phyloP scores from a whole-genome alignment of 1,139 yeast genomes.

The Protomyces gravidus region DNA sequence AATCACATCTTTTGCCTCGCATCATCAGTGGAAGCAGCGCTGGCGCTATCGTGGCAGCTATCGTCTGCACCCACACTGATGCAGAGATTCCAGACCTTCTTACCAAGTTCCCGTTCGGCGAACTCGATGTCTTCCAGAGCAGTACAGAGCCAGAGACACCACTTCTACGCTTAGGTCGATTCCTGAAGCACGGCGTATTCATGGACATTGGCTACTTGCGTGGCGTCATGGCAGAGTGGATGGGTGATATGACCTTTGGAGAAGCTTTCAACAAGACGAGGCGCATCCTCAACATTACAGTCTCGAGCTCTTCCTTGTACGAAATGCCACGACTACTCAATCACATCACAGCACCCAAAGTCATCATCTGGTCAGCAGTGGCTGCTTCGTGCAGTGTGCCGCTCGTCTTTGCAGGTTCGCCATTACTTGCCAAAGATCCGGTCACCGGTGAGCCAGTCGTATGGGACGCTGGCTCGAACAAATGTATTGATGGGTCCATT shows the following conservation, averaged over 20 bases:
- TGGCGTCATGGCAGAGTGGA: conserved; percentile 65
- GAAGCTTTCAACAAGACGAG: conserved; percentile 87
- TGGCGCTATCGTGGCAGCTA: conserved; percentile 90
- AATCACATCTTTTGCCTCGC: conserved; percentile 70
- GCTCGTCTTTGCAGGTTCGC: conserved; percentile 79
- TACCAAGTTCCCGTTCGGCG: conserved; percentile 42
- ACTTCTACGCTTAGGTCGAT: conserved; percentile 54
- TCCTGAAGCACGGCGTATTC: conserved; percentile 78
- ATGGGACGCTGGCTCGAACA: conserved; percentile 80
- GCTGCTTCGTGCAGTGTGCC: conserved; percentile 96
- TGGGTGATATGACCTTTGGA: conserved; percentile 92
- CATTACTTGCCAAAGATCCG: conserved; percentile 77
- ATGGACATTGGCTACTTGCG: conserved; percentile 72
- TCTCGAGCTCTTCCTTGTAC: conserved; percentile 62
- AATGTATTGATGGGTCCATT: conserved; percentile 93
- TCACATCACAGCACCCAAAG: conserved; percentile 92
- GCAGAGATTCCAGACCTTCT: conserved; percentile 63
- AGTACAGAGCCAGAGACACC: conserved; percentile 43
- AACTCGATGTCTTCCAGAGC: conserved; percentile 63
- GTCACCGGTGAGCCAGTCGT: conserved; percentile 60
- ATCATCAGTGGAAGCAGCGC: conserved; percentile 95
- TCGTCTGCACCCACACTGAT: conserved; percentile 73
- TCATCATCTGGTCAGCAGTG: conserved; percentile 88
- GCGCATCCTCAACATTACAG: conserved; percentile 77
- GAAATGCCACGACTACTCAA: conserved; percentile 72